A percentile compares a stretch with the other conserved stretches of the same genome.
These are phyloP conservation scores for Bothriochloa decipiens DNA, from an alignment of 176 grass and related monocot species.

Conservation along the genomic window DNA sequence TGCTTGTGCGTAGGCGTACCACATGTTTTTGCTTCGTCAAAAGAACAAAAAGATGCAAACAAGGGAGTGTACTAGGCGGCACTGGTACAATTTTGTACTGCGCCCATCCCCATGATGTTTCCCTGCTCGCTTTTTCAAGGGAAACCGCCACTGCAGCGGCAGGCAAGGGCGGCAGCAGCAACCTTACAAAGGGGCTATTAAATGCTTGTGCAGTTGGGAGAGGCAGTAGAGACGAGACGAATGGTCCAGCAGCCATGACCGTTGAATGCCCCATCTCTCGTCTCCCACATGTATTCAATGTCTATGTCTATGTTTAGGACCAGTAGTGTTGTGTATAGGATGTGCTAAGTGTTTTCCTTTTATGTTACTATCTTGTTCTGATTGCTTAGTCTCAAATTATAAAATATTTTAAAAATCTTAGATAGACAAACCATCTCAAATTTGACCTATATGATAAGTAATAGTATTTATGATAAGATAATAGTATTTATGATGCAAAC, in stretches of 20 bases:
- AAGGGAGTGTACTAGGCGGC: conserved; percentile 19
- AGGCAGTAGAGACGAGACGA: neutral
- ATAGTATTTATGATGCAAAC: no score
- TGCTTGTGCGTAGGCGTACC: neutral
- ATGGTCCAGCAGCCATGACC: conserved; percentile 6
- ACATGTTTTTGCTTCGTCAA: neutral
- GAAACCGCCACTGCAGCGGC: neutral
- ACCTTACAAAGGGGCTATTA: neutral
- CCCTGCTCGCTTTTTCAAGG: conserved; percentile 18
- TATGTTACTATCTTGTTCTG: no score
- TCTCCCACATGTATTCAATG: conserved; percentile 9
- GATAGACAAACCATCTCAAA: no score
- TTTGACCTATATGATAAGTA: no score
- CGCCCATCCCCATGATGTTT: conserved; percentile 23
- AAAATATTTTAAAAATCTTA: no score
- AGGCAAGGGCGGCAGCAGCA: neutral
- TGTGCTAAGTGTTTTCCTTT: no score
- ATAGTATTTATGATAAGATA: no score
- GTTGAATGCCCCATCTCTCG: neutral
- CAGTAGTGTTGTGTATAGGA: neutral
- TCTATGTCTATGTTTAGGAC: neutral
- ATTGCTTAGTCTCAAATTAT: no score
- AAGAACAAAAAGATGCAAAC: conserved; percentile 51
- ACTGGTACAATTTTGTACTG: conserved; percentile 26
- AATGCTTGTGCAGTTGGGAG: neutral